These are phyloP conservation scores for Penicillium sp. DNA, from an alignment of 2,329 filamentous ascomycete species.

Conservation along the genomic window DNA sequence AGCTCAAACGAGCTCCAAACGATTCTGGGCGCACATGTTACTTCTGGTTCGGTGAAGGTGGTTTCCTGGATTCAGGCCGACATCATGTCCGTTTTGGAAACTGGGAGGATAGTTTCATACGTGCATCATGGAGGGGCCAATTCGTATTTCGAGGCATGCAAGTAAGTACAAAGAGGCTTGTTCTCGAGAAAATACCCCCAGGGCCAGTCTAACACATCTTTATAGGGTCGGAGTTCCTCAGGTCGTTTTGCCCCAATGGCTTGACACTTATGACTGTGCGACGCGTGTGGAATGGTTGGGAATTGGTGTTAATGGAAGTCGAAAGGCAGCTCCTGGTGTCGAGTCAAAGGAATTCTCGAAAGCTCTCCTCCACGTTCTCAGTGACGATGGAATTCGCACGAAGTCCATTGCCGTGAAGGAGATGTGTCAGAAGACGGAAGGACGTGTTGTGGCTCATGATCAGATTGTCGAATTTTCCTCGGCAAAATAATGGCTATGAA, in stretches of 20 bases:
- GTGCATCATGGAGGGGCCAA: slow-evolving; percentile 56
- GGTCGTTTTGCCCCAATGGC: slow-evolving; percentile 53
- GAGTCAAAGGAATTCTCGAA: slow-evolving; percentile 17
- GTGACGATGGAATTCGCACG: slow-evolving; percentile 15
- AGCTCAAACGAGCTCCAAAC: slow-evolving; percentile 12
- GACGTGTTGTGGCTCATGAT: slow-evolving; percentile 24
- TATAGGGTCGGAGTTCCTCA: slow-evolving; percentile 51
- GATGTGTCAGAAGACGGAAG: slow-evolving; percentile 21
- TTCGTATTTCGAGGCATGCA: slow-evolving; percentile 52
- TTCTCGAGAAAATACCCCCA: not conserved
- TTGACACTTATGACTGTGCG: slow-evolving; percentile 53
- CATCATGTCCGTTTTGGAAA: slow-evolving; percentile 36
- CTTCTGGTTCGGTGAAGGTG: slow-evolving; percentile 14
- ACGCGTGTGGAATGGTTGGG: slow-evolving; percentile 48
- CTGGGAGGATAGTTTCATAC: slow-evolving; percentile 44
- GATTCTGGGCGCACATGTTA: slow-evolving; percentile 16
- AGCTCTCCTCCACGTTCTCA: slow-evolving; percentile 17
- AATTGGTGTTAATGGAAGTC: slow-evolving; percentile 48
- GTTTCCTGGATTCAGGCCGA: slow-evolving; percentile 25
- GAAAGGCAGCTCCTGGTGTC: slow-evolving; percentile 37
- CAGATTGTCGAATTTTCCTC: slow-evolving; percentile 20
- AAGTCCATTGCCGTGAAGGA: slow-evolving; percentile 17
- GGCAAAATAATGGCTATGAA: not conserved
- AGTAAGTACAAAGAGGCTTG: slow-evolving; percentile 33
- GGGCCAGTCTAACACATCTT: not conserved